Base-by-base conservation (phyloP, 2,329 filamentous ascomycete species). In the Chaetomium sp. region DNA sequence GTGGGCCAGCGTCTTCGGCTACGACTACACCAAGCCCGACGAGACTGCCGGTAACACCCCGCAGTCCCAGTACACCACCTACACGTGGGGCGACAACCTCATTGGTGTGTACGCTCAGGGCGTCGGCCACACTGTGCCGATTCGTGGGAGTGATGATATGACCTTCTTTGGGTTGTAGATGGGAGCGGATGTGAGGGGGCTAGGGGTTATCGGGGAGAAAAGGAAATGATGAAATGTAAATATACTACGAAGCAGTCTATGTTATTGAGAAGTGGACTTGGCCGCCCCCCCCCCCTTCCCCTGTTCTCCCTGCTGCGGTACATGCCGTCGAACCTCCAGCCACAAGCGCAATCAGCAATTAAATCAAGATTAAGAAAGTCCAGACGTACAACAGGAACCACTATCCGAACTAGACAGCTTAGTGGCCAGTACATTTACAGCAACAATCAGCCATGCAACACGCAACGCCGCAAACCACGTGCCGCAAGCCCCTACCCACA, bases 1-100 rank as follows among this genome's bases (percentile, higher is more conserved):
- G 68, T 81, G 78, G 78, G 73, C 76, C 0, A 74, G 71, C 14
- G 73, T 81, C 1, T 74, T 78, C 52, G 77, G 76, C 7, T 67
- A 66, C n/a, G 59, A 63, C 34, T 63, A 63, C 36, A 66, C 59
- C 11, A 57, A 55, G 47, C 54, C 58, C 53, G 62, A 67, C 54
- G 55, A 52, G 10, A 64, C 65, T 5, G 59, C 63, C 60, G 60
- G 52, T 53, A 64, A 64, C 42, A 64, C 62, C 40, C 66, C 66
- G 0, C 62, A 62, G 46, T 55, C 56, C 51, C 58, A 59, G 37
- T 67, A 61, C 52, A 65, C 64, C 12, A 62, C 59, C 7, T 62
- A 62, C 53, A 65, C 64, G 7, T 57, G 60, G 52, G 59, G 59
- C n/a, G 63, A 62, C 3, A 56, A 68, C 52, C 61, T 68, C 2